Conservation (phyloP, 2,329 filamentous ascomycete species). For the Thelonectria rubi region DNA sequence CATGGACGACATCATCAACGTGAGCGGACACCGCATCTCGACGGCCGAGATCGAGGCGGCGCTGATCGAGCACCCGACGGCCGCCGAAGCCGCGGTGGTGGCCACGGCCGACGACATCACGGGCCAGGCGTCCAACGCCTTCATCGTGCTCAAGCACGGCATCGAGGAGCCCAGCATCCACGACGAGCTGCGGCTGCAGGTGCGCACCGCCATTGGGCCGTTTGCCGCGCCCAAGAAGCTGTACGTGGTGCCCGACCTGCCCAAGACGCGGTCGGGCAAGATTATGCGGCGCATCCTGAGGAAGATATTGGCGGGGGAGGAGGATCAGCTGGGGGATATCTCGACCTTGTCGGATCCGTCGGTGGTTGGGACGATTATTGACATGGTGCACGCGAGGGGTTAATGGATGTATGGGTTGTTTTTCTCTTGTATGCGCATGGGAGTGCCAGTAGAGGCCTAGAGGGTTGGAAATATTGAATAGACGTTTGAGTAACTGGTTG, state of each 20-base stretch:
- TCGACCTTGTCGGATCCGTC: conserved; percentile 88
- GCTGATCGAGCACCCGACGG: conserved; percentile 83
- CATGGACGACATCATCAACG: conserved; percentile 96
- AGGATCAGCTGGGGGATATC: conserved; percentile 90
- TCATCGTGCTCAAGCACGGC: conserved; percentile 78
- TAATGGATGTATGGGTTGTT: too few relatives aligned
- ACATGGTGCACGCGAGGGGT: conserved; percentile 39
- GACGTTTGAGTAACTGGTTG: too few relatives aligned
- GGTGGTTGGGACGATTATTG: conserved; percentile 87
- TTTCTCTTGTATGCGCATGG: too few relatives aligned
- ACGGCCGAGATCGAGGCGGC: conserved; percentile 96
- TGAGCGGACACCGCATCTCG: conserved; percentile 92
- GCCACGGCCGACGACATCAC: conserved; percentile 89
- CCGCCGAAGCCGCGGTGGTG: conserved; percentile 92
- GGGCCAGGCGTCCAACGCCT: conserved; percentile 92
- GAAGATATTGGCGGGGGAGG: conserved; percentile 93
- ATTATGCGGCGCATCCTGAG: conserved; percentile 94
- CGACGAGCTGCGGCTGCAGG: conserved; percentile 89
- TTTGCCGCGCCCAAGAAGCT: conserved; percentile 93
- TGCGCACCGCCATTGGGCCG: conserved; percentile 91
- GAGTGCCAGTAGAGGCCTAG: too few relatives aligned
- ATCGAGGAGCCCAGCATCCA: conserved; percentile 65
- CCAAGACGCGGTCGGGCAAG: conserved; percentile 94
- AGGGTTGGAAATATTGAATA: too few relatives aligned
- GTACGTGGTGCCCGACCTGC: conserved; percentile 85